These are phyloP conservation scores for Conticribra guillardii DNA, from an alignment of 108 stramenopile species.

Conservation along the genomic window DNA sequence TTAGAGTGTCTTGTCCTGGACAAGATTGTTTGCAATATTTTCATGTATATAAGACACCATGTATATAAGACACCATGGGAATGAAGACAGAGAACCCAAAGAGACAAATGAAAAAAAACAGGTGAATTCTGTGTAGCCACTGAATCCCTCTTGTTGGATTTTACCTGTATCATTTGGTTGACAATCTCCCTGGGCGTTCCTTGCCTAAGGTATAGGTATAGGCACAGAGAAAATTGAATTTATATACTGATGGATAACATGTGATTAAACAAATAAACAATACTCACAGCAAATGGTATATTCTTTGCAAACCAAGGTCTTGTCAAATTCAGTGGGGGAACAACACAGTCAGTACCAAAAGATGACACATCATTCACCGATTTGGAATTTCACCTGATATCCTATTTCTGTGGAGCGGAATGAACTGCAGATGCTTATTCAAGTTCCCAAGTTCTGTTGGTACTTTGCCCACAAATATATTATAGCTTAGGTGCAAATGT, in stretches of 20 bases:
- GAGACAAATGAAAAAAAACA: background rate
- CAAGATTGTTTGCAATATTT: background rate
- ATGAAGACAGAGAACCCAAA: conserved; percentile 1
- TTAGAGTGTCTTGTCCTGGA: background rate
- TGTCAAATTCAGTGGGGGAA: conserved; percentile 32
- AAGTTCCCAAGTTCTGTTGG: conserved; percentile 7
- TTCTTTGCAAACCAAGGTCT: conserved; percentile 4
- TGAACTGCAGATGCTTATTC: conserved; percentile 8
- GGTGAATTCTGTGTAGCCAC: background rate
- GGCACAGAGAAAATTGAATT: too few species aligned
- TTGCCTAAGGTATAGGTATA: background rate
- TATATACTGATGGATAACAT: too few species aligned
- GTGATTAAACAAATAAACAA: too few species aligned
- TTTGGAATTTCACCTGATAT: conserved; percentile 15
- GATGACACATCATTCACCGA: background rate
- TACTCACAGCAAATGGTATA: conserved; percentile 42
- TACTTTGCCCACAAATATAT: conserved; percentile 43
- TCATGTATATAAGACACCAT: too few species aligned
- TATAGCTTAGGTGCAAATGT: conserved; percentile 53
- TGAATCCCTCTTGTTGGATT: background rate
- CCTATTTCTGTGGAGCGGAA: conserved; percentile 28
- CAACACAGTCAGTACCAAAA: conserved; percentile 37
- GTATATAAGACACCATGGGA: background rate
- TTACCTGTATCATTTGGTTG: background rate
- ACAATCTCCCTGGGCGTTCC: background rate